A percentile compares a stretch with the other conserved stretches of the same genome.
Conservation (phyloP, 106 monocot genomes). For the Agapanthus africanus region DNA sequence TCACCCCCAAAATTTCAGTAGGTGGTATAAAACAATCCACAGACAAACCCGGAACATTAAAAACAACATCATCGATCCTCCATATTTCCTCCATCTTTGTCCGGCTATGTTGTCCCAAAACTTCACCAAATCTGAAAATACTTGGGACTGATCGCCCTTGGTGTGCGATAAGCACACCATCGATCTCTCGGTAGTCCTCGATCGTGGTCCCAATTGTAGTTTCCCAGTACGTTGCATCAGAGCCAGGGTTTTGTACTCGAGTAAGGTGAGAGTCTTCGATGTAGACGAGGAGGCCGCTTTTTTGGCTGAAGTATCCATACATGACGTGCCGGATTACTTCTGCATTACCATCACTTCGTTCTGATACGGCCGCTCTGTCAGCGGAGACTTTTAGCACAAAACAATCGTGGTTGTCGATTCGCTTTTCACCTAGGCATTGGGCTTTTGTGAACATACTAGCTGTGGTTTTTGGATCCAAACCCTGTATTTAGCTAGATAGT, state of each 20-base stretch:
- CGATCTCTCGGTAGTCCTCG: slow-evolving; percentile 41
- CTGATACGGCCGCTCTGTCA: slow-evolving; percentile 20
- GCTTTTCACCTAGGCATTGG: slow-evolving; percentile 50
- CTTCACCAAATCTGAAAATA: slow-evolving; percentile 38
- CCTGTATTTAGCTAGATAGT: slow-evolving; percentile 30
- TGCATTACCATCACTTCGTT: slow-evolving; percentile 28
- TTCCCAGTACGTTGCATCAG: slow-evolving; percentile 49
- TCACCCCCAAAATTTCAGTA: slow-evolving; percentile 20
- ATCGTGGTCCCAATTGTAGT: slow-evolving; percentile 42
- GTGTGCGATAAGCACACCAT: slow-evolving; percentile 42
- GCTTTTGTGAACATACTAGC: slow-evolving; percentile 47
- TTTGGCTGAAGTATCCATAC: slow-evolving; percentile 63
- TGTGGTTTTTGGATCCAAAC: slow-evolving; percentile 48
- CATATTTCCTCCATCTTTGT: slow-evolving; percentile 51
- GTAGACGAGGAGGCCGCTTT: slow-evolving; percentile 46
- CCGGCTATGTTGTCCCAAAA: neutral
- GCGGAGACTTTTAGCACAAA: slow-evolving; percentile 49
- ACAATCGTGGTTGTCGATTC: slow-evolving; percentile 37
- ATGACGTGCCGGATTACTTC: slow-evolving; percentile 60
- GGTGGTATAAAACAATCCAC: slow-evolving; percentile 61
- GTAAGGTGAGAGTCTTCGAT: slow-evolving; percentile 58
- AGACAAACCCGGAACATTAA: slow-evolving; percentile 47
- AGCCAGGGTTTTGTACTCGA: slow-evolving; percentile 23
- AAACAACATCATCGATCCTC: slow-evolving; percentile 58
- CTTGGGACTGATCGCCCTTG: slow-evolving; percentile 36